phyloP scores from a whole-genome alignment of 148 eudicot species.

The Nepenthes gracilis region DNA sequence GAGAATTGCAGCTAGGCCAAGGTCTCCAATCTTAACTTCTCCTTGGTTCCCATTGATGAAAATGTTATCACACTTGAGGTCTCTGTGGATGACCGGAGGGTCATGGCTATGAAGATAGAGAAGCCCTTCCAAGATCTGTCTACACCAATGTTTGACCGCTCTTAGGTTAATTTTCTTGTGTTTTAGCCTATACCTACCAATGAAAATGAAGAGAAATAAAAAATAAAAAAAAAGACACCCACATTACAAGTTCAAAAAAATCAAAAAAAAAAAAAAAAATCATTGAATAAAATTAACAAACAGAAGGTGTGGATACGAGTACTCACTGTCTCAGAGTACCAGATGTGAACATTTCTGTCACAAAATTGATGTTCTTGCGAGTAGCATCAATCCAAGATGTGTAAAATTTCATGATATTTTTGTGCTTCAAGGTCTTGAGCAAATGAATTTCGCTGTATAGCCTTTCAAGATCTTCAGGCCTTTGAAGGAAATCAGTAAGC shows the following conservation, averaged over 20 bases:
- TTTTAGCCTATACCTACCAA: constrained; percentile 27
- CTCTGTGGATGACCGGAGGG: constrained; percentile 34
- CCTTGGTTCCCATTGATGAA: constrained; percentile 42
- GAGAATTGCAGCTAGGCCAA: constrained; percentile 35
- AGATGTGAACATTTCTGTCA: constrained; percentile 15
- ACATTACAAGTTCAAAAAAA: background rate
- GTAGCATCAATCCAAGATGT: constrained; percentile 12
- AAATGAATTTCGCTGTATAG: constrained; percentile 12
- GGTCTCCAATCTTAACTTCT: constrained; percentile 37
- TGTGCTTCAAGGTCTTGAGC: constrained; percentile 11
- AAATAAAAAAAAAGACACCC: constrained; percentile 1
- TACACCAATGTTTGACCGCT: constrained; percentile 43
- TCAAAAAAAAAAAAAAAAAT: background rate
- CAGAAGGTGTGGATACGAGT: background rate
- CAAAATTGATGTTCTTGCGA: constrained; percentile 14
- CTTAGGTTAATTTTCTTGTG: constrained; percentile 33
- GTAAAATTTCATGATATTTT: constrained; percentile 10
- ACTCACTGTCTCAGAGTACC: constrained; percentile 14
- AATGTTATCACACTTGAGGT: constrained; percentile 32
- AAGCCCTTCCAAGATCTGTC: constrained; percentile 28
- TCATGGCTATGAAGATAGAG: constrained; percentile 28
- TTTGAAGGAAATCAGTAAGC: constrained; percentile 14
- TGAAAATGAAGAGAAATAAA: constrained; percentile 1
- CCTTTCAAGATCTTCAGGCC: constrained; percentile 13
- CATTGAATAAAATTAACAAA: constrained; percentile 1